Percentiles rank a stretch among this genome's conserved stretches.
phyloP scores from a whole-genome alignment of 2,329 filamentous ascomycete species.

The Cytospora piceae region DNA sequence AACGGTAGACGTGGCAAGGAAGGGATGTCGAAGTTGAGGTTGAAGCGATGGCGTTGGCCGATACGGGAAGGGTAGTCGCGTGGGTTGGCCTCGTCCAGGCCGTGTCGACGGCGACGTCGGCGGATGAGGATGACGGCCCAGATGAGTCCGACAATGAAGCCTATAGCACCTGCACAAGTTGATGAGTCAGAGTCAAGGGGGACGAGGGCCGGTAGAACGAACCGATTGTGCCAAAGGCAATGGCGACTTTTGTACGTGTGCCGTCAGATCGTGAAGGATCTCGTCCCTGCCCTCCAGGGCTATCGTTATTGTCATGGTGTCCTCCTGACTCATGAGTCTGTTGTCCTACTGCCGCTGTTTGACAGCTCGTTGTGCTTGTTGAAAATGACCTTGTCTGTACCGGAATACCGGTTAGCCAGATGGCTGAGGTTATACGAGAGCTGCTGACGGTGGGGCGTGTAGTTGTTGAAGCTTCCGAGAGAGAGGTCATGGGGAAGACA shows the following conservation, averaged over 20 bases:
- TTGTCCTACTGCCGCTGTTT: background rate
- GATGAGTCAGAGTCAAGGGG: background rate
- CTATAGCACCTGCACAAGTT: conserved; percentile 14
- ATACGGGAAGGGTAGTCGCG: conserved; percentile 2
- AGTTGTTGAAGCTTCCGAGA: background rate
- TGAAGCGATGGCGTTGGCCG: background rate
- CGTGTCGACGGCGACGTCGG: conserved; percentile 17
- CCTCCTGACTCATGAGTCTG: conserved; percentile 2
- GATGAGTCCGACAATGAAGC: conserved; percentile 22
- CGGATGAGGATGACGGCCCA: conserved; percentile 21
- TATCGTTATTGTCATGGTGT: conserved; percentile 2
- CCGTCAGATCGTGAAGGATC: background rate
- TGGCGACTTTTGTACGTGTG: conserved; percentile 21
- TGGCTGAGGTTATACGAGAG: background rate
- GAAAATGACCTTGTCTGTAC: background rate
- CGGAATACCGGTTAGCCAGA: conserved; percentile 4
- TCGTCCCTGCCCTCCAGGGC: background rate
- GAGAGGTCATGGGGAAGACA: background rate
- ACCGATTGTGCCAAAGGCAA: conserved; percentile 28
- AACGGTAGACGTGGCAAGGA: conserved; percentile 1
- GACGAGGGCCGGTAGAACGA: background rate
- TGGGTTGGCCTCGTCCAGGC: background rate
- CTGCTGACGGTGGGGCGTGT: background rate
- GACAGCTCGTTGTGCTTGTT: conserved; percentile 6
- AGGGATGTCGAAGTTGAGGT: background rate